phyloP scores from a whole-genome alignment of 306 rosid genomes.

The Ormosia emarginata region DNA sequence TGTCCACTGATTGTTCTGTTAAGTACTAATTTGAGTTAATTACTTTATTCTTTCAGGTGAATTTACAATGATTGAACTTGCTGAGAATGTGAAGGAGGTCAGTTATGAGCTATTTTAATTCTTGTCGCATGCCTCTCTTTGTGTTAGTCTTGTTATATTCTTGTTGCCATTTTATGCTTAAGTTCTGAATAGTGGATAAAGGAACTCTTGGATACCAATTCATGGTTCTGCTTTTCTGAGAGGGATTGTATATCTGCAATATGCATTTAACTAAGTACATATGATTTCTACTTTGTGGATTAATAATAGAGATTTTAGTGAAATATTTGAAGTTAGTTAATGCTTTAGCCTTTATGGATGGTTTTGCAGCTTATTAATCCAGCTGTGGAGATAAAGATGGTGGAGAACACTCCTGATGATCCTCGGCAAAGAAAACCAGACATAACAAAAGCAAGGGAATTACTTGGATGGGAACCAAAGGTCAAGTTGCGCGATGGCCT shows the following conservation, averaged over 20 bases:
- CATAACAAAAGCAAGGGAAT: constrained; percentile 50
- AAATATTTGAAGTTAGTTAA: not conserved
- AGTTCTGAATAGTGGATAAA: not conserved
- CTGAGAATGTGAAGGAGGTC: constrained; percentile 73
- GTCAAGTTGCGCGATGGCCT: constrained; percentile 52
- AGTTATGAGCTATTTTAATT: not conserved
- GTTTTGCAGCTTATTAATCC: constrained; percentile 52
- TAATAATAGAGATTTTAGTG: not conserved
- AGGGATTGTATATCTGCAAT: not conserved
- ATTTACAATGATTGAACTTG: constrained; percentile 71
- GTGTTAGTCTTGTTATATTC: not conserved
- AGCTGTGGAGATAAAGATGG: constrained; percentile 47
- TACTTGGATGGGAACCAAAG: constrained; percentile 60
- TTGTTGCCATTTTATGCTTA: not conserved
- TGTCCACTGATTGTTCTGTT: not conserved
- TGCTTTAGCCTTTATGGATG: not conserved
- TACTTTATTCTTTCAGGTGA: constrained; percentile 41
- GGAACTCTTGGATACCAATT: not conserved
- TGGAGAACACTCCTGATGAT: constrained; percentile 67
- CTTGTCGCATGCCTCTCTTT: not conserved
- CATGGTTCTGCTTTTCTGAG: not conserved
- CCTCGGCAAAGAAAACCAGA: constrained; percentile 63
- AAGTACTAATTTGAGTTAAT: not conserved
- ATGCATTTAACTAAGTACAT: not conserved
- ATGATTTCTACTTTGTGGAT: not conserved